A percentile compares a stretch with the other conserved stretches of the same genome.
Conservation (phyloP, 768 basidiomycete genomes). For the Tulasnella sp. region DNA sequence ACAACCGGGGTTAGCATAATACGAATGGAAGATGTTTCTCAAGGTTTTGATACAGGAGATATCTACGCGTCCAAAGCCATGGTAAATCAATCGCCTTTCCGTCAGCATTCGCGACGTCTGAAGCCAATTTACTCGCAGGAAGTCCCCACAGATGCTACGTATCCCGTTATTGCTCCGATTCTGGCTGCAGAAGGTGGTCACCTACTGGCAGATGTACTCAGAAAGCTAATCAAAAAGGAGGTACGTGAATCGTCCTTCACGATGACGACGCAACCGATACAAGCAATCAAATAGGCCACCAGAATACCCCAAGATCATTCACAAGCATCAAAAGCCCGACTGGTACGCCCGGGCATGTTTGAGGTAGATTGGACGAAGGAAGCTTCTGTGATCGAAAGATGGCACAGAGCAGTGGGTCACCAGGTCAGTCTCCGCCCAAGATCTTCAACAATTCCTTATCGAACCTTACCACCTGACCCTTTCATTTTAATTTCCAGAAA, state of each 20-base stretch:
- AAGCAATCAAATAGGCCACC: slow-evolving; percentile 36
- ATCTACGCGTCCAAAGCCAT: slow-evolving; percentile 50
- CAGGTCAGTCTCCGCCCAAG: slow-evolving; percentile 39
- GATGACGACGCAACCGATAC: background rate
- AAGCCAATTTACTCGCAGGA: slow-evolving; percentile 34
- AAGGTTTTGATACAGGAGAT: slow-evolving; percentile 72
- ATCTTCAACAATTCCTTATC: background rate
- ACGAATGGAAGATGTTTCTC: slow-evolving; percentile 54
- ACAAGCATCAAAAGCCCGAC: slow-evolving; percentile 45
- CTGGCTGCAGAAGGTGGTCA: slow-evolving; percentile 60
- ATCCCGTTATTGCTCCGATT: slow-evolving; percentile 45
- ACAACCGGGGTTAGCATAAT: slow-evolving; percentile 77
- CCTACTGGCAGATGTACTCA: slow-evolving; percentile 61
- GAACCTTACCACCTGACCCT: background rate
- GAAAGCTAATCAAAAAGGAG: slow-evolving; percentile 50
- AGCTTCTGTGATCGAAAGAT: slow-evolving; percentile 45
- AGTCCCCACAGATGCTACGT: slow-evolving; percentile 46
- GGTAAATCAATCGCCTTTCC: slow-evolving; percentile 38
- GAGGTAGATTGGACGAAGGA: slow-evolving; percentile 51
- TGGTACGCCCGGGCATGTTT: slow-evolving; percentile 48
- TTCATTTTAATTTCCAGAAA: background rate
- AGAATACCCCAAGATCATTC: slow-evolving; percentile 42
- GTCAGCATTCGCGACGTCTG: background rate
- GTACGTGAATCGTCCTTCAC: slow-evolving; percentile 34
- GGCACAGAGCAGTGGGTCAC: slow-evolving; percentile 58